Evolutionary conservation across 1,284 basidiomycete genomes (phyloP), one percentile per base, ranked within the genome.

Genomic region (Austroboletus rostrupii): DNA sequence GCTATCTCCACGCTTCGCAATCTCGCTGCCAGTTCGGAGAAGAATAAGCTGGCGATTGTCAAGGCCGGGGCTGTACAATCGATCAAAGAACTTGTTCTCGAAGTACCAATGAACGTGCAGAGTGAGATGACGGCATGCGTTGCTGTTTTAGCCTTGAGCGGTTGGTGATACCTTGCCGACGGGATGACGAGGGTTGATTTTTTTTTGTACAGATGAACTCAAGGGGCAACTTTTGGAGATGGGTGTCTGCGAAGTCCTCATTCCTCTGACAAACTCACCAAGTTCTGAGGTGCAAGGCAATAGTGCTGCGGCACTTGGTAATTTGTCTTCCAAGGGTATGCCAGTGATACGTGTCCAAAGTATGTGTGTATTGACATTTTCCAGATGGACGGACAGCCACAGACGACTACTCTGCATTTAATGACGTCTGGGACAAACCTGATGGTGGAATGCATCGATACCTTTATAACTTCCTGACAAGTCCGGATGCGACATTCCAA

Each of bases 51-150:
- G 21, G 94, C 95, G 8, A 99, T 99, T 52, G 95, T 99, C 48
- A 91, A 97, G 67, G 97, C 97, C 5, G 97, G 97, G 10, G 97
- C 97, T n/a, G 90, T 98, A 6, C 92, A 96, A 68, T 87, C 92
- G 47, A 99, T 99, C 73, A 97, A 97, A 74, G 93, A 98, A 62
- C 76, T 99, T 16, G 94, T 99, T 3, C 76, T 99, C 35, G 88
- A 90, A 62, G 96, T 98, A 1, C 95, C 97, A 1, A 85, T 97
- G 72, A 91, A 91, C 56, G 97, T 99, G 11, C 97, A 99, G 72
- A 96, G 92, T 67, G 97, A 99, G 72, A 99, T 99, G 97, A 99
- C 97, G 21, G 97, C 97, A 7, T 99, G 96, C 62, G 90, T 97
- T 20, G 97, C 97, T 17, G 94, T 97, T 14, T 71, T 97, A 54